Evolutionary conservation across 169 alveolate genomes (phyloP), one percentile per base, ranked within the genome.

Genomic region (Cardiosporidium cionae): DNA sequence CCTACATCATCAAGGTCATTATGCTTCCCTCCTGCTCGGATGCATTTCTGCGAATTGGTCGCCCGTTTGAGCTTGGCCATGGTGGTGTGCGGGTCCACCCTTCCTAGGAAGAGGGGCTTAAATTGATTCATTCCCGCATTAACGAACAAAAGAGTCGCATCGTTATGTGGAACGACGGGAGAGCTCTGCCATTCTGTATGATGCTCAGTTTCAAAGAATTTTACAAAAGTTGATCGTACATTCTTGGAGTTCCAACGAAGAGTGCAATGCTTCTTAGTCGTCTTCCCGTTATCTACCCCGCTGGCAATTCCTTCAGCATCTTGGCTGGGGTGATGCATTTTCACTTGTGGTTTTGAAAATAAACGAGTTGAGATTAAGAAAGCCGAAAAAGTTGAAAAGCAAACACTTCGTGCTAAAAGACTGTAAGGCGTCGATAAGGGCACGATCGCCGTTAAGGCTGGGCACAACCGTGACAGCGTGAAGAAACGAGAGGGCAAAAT

Each of bases 91-190:
- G 85, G 82, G 74, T 94, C 98, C 0, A 87, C 90, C 75, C 89
- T 89, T 25, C 97, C 97, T 70, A 83, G 74, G 77, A 92, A 89
- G 35, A 91, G 86, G 3, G 92, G 92, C 79, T 92, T 93, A 87
- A 91, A 92, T 76, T 92, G 97, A 71, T 92, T 92, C 98, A 90
- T 91, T 28, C 98, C 98, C 23, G 98, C 97, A 72, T 94, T 94
- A 70, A 92, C 91, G 84, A 94, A 94, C 34, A 94, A 83, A 62
- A 94, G 80, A 23, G 97, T 91, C 7, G 94, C 94, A 69, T 94
- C 98, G 65, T 93, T 91, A 77, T 90, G 87, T 3, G 98, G 98
- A 16, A 84, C 86, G 63, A 83, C 88, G 16, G 88, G 85, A 9
- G 88, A 83, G 23, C 83, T 74, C 5, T 81, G 68, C 66, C 68